These are phyloP conservation scores for Plectosphaerella sp. DNA, from an alignment of 2,329 filamentous ascomycete species.

Conservation along the genomic window DNA sequence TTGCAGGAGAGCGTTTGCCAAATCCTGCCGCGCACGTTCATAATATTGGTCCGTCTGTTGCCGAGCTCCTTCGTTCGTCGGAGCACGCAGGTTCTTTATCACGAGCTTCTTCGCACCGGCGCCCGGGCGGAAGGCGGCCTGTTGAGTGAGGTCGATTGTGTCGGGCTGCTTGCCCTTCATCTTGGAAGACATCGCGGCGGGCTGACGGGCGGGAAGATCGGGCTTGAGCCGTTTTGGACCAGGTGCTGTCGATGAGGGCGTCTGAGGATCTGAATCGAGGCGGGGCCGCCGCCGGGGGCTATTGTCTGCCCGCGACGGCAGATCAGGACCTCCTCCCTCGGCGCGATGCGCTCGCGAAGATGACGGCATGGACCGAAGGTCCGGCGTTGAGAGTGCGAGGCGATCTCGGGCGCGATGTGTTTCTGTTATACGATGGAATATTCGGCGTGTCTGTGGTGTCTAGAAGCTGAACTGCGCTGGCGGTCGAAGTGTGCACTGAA, in stretches of 20 bases:
- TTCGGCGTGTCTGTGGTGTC: too few species aligned
- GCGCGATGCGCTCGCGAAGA: constrained; percentile 4
- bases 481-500: too few species aligned
- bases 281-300: constrained; percentile 31
- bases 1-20: constrained; percentile 67
- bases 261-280: constrained; percentile 20
- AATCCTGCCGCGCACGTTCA: constrained; percentile 66
- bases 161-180: constrained; percentile 35
- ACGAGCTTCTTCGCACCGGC: constrained; percentile 78
- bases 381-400: neutral
- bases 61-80: constrained; percentile 33
- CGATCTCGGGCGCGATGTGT: neutral
- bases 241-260: neutral
- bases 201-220: constrained; percentile 3
- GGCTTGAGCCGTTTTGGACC: constrained; percentile 12
- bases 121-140: constrained; percentile 61
- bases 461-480: too few species aligned
- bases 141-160: constrained; percentile 26
- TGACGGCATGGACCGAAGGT: constrained; percentile 12
- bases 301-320: constrained; percentile 14
- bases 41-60: constrained; percentile 74
- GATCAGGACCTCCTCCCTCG: neutral
- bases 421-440: too few species aligned
- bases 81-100: constrained; percentile 82
- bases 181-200: constrained; percentile 17